Evolutionary conservation across 2,329 filamentous ascomycete genomes (phyloP).

Genomic region (Penicillium sp.): DNA sequence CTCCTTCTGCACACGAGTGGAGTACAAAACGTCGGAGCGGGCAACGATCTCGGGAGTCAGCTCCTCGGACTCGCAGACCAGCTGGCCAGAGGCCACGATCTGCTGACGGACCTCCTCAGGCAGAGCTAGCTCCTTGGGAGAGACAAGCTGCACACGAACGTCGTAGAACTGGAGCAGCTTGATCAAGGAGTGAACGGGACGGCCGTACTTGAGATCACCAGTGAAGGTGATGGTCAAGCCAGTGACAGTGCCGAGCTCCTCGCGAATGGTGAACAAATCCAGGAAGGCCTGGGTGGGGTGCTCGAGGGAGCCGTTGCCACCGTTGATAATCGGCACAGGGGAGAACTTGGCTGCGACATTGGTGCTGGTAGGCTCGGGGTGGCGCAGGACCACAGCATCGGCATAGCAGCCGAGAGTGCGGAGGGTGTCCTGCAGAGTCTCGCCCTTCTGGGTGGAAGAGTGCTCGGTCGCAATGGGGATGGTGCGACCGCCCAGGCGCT

Average conservation of each 20-base stretch:
- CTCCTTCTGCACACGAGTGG: conserved; percentile 95
- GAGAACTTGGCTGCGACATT: conserved; percentile 84
- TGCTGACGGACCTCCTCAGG: conserved; percentile 73
- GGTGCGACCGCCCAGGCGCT: conserved; percentile 87
- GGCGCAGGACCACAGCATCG: conserved; percentile 93
- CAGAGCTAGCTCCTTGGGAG: conserved; percentile 75
- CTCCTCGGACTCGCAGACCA: conserved; percentile 72
- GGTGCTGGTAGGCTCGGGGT: conserved; percentile 79
- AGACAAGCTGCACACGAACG: conserved; percentile 88
- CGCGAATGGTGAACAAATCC: conserved; percentile 96
- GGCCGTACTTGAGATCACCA: conserved; percentile 89
- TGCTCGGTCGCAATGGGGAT: conserved; percentile 78
- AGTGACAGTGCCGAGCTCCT: conserved; percentile 93
- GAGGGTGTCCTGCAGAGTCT: conserved; percentile 89
- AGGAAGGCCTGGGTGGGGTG: conserved; percentile 98
- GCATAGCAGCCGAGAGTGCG: conserved; percentile 92
- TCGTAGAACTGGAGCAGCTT: conserved; percentile 96
- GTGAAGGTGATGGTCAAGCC: conserved; percentile 95
- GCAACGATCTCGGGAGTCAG: conserved; percentile 86
- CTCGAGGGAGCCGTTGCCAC: conserved; percentile 92
- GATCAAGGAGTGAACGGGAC: conserved; percentile 91
- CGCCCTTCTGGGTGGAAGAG: conserved; percentile 92
- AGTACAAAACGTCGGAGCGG: conserved; percentile 90
- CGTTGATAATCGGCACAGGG: conserved; percentile 92
- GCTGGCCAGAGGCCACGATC: conserved; percentile 72